phyloP scores from a whole-genome alignment of 73 alveolate genomes.

The Paramecium caudatum region DNA sequence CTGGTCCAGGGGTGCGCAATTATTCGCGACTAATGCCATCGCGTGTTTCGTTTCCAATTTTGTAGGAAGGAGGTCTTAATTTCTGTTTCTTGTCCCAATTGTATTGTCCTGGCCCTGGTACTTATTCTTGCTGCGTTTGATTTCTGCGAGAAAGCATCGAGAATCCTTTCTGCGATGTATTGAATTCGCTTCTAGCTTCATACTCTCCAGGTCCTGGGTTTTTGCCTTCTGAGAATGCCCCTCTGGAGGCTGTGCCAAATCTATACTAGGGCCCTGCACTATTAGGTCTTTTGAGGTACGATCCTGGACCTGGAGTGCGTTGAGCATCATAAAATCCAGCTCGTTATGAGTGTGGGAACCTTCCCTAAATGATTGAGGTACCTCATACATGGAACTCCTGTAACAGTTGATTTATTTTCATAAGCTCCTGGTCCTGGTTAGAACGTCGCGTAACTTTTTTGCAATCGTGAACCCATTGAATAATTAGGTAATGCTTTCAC shows the following conservation, averaged over 20 bases:
- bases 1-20: slow-evolving; percentile 63
- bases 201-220: slow-evolving; percentile 77
- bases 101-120: slow-evolving; percentile 78
- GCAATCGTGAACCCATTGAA: neutral
- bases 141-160: slow-evolving; percentile 67
- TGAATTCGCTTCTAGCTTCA: slow-evolving; percentile 45
- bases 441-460: neutral
- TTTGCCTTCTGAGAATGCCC: slow-evolving; percentile 20
- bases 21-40: neutral
- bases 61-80: slow-evolving; percentile 48
- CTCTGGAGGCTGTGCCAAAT: slow-evolving; percentile 73
- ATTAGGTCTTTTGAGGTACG: slow-evolving; percentile 21
- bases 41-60: slow-evolving; percentile 49
- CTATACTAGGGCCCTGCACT: slow-evolving; percentile 74
- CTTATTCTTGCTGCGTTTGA: slow-evolving; percentile 55
- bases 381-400: slow-evolving; percentile 71
- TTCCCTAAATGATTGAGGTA: neutral
- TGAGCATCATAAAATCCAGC: slow-evolving; percentile 47
- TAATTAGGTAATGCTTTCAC: slow-evolving; percentile 52
- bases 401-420: slow-evolving; percentile 60
- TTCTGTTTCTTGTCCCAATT: slow-evolving; percentile 63
- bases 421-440: slow-evolving; percentile 77
- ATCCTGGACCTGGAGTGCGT: slow-evolving; percentile 75
- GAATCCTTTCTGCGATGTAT: slow-evolving; percentile 29
- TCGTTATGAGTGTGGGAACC: slow-evolving; percentile 72